Evolutionary conservation across 2,329 filamentous ascomycete genomes (phyloP).

Genomic region (Ophidiomyces ophidiicola): DNA sequence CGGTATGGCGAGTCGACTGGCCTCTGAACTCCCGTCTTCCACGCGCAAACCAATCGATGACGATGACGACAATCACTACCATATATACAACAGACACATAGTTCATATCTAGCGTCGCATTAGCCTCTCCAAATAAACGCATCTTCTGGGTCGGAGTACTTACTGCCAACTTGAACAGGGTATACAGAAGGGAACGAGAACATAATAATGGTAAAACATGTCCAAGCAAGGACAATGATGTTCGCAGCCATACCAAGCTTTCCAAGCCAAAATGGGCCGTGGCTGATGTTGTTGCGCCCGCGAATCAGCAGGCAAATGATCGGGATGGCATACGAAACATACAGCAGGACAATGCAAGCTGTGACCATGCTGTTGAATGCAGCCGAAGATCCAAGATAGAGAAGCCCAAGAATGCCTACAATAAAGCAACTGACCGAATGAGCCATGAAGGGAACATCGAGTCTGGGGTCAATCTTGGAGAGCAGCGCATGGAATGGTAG

Average conservation of each 20-base stretch:
- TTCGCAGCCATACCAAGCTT: constrained; percentile 34
- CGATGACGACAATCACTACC: constrained; percentile 26
- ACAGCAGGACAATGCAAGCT: constrained; percentile 39
- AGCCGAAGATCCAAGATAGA: constrained; percentile 35
- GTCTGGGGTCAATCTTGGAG: constrained; percentile 28
- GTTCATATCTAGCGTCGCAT: constrained; percentile 28
- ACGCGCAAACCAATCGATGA: constrained; percentile 27
- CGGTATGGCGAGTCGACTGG: constrained; percentile 19
- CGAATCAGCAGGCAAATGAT: constrained; percentile 36
- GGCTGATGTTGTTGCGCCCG: constrained; percentile 35
- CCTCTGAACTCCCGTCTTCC: constrained; percentile 23
- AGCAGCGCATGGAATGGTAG: constrained; percentile 35
- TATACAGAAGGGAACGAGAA: constrained; percentile 32
- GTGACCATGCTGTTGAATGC: constrained; percentile 35
- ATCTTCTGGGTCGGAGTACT: constrained; percentile 16
- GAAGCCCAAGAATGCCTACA: constrained; percentile 36
- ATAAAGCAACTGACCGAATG: constrained; percentile 35
- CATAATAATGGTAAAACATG: constrained; percentile 37
- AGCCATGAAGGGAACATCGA: constrained; percentile 37
- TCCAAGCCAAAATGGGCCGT: constrained; percentile 40
- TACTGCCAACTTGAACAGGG: constrained; percentile 27
- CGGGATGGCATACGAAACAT: constrained; percentile 37
- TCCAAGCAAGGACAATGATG: constrained; percentile 37
- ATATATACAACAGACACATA: constrained; percentile 32
- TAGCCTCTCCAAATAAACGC: neutral